A percentile compares a stretch with the other conserved stretches of the same genome.
phyloP scores from a whole-genome alignment of 805 yeast genomes.

The Metschnikowia dekortorum region DNA sequence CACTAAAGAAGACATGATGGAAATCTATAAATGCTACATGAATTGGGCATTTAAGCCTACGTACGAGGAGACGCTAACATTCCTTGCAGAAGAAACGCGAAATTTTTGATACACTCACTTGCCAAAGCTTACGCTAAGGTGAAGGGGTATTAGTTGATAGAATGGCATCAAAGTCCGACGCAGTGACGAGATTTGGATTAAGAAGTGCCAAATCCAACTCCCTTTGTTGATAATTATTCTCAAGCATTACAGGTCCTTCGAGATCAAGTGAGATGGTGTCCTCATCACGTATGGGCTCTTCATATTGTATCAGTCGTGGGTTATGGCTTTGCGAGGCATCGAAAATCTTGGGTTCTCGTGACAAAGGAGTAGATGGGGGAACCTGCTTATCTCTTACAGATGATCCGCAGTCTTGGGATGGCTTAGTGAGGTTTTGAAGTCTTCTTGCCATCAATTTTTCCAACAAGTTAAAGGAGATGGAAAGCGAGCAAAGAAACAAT shows the following conservation, averaged over 20 bases:
- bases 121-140: background rate
- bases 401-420: background rate
- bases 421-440: background rate
- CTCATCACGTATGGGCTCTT: background rate
- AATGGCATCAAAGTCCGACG: background rate
- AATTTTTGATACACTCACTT: slow-evolving; percentile 4
- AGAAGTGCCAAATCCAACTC: background rate
- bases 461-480: background rate
- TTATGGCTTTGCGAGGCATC: background rate
- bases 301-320: background rate
- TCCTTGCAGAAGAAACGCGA: slow-evolving; percentile 16
- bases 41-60: slow-evolving; percentile 87
- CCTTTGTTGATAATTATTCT: background rate
- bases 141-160: background rate
- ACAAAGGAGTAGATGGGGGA: background rate
- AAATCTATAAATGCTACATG: slow-evolving; percentile 49
- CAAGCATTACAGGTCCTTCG: background rate
- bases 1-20: slow-evolving; percentile 49
- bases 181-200: background rate
- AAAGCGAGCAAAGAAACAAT: slow-evolving; percentile 1
- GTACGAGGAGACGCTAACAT: slow-evolving; percentile 17
- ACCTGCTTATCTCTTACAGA: background rate
- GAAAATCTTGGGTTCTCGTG: background rate
- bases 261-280: background rate
- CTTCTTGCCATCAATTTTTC: background rate